phyloP scores from a whole-genome alignment of 345 rosid species.

The Citrus inodora region DNA sequence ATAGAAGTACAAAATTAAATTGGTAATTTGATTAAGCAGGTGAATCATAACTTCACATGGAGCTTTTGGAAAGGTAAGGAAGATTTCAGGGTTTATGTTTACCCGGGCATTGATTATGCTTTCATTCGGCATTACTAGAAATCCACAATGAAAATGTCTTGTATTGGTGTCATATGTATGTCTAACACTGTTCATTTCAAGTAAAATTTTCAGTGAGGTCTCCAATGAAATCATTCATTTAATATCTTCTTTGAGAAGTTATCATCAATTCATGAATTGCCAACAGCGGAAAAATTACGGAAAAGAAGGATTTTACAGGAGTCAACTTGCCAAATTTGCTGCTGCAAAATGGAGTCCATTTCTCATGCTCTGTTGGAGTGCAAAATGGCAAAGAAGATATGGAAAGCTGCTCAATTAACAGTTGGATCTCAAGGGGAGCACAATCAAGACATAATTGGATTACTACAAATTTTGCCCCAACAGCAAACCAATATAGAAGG shows the following conservation, averaged over 20 bases:
- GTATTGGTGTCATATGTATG: not conserved
- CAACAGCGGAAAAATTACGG: too few relatives aligned
- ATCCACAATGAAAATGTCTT: conserved; percentile 33
- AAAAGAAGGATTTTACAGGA: too few relatives aligned
- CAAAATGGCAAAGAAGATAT: too few relatives aligned
- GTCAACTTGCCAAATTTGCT: too few relatives aligned
- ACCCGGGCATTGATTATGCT: conserved; percentile 67
- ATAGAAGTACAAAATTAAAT: not conserved
- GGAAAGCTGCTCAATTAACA: too few relatives aligned
- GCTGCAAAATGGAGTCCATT: too few relatives aligned
- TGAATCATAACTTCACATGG: conserved; percentile 49
- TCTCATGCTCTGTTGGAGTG: too few relatives aligned
- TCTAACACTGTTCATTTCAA: not conserved
- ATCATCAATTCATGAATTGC: not conserved
- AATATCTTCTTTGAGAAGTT: not conserved
- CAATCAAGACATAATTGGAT: too few relatives aligned
- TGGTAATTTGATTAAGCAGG: conserved; percentile 19
- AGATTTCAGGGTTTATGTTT: conserved; percentile 43
- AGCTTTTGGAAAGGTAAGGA: conserved; percentile 57
- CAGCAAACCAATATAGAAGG: too few relatives aligned
- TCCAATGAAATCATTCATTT: not conserved
- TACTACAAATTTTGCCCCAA: too few relatives aligned
- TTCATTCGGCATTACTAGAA: conserved; percentile 55
- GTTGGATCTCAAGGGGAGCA: too few relatives aligned
- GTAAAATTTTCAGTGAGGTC: not conserved